Evolutionary conservation across 2,329 filamentous ascomycete genomes (phyloP).

Genomic region (Neofusicoccum laricinum): DNA sequence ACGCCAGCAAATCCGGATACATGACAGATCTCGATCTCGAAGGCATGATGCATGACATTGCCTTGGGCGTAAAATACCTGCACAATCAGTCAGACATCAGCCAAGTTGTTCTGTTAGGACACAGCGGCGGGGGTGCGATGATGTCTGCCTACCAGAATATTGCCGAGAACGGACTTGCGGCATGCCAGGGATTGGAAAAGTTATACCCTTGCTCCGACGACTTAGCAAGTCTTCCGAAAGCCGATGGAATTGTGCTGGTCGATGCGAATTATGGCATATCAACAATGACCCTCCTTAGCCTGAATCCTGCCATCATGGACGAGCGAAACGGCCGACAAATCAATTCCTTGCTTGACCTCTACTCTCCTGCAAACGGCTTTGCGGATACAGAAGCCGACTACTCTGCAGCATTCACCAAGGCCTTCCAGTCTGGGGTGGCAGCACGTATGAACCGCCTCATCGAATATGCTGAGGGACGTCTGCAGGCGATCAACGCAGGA

Average conservation of each 20-base stretch:
- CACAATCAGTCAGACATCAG: neutral
- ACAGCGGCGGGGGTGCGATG: constrained; percentile 1
- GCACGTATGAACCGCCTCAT: constrained; percentile 20
- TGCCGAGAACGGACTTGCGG: neutral
- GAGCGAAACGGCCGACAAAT: neutral
- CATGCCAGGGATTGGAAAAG: neutral
- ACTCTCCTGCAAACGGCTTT: neutral
- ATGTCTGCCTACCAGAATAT: constrained; percentile 10
- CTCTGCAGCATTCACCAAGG: constrained; percentile 16
- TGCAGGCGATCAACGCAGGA: constrained; percentile 18
- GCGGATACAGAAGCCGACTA: constrained; percentile 18
- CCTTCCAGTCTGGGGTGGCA: constrained; percentile 16
- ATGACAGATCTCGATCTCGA: neutral
- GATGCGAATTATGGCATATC: neutral
- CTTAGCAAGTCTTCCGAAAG: neutral
- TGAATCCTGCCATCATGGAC: neutral
- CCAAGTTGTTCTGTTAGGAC: neutral
- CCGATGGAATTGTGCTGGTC: neutral
- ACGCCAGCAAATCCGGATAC: neutral
- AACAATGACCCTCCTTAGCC: neutral
- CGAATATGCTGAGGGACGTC: constrained; percentile 1
- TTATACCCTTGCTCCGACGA: neutral
- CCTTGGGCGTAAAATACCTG: neutral
- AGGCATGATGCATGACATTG: neutral
- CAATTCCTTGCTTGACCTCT: neutral